Evolutionary conservation across 345 rosid species (phyloP).

Genomic region (Eucalyptus tenuipes): DNA sequence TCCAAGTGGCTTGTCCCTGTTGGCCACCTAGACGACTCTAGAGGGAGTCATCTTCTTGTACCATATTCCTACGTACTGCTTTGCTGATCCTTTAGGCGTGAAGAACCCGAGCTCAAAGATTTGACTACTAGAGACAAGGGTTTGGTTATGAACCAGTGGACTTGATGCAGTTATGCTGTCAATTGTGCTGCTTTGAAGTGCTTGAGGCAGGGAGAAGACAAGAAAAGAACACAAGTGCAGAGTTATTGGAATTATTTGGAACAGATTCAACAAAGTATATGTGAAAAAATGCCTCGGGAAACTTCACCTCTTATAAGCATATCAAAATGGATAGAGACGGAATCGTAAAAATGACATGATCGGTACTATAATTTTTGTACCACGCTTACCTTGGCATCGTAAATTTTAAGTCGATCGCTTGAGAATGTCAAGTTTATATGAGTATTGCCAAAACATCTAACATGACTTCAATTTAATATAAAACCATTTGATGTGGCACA

Average conservation of each 20-base stretch:
- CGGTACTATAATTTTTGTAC: neutral
- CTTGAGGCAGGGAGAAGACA: neutral
- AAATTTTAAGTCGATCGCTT: neutral
- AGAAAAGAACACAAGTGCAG: neutral
- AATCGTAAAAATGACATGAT: neutral
- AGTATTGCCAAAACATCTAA: neutral
- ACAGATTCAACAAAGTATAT: neutral
- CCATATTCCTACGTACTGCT: neutral
- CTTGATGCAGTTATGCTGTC: neutral
- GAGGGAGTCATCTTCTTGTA: neutral
- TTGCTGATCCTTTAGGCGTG: neutral
- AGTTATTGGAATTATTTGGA: neutral
- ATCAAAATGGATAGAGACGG: neutral
- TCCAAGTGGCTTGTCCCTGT: constrained; percentile 16
- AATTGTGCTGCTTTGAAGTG: neutral
- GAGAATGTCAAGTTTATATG: neutral
- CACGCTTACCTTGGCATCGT: neutral
- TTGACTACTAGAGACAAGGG: neutral
- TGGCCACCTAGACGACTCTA: constrained; percentile 31
- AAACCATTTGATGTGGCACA: neutral
- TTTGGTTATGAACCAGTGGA: neutral
- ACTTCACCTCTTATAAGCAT: neutral
- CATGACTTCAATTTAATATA: neutral
- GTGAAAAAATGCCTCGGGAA: neutral
- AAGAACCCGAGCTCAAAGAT: constrained; percentile 2